Base-by-base conservation (phyloP, 164 flowering plant genomes). In the Liquidambar formosana region DNA sequence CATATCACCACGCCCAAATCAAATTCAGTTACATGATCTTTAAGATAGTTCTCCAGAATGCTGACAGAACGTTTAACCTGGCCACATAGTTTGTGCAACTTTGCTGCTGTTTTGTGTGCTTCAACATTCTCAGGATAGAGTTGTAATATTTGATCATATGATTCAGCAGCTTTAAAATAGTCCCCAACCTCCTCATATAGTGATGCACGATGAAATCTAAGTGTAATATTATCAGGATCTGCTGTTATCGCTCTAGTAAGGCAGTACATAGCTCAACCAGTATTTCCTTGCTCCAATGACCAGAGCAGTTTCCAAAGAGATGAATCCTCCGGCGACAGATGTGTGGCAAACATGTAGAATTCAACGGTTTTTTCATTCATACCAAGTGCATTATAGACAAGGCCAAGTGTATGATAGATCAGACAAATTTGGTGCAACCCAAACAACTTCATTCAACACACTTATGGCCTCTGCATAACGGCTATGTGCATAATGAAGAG, bases 81-180 rank as follows among this genome's bases (percentile, higher is more conserved):
- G 57, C 88, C 91, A 76, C 89, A 90, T 73, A 73, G 77, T 21
- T 66, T 70, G 71, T 85, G 85, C 72, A 91, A 77, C 90, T 82
- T 76, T 15, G 85, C 80, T 3, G 85, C 87, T 62, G 61, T 78
- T 61, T 69, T 77, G 67, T 80, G 71, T 21, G 83, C 83, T 71
- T 78, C 86, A 61, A 79, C 71, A 77, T 83, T 72, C 19, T 77
- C 85, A 16, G 89, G 89, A 67, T 78, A 67, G 21, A 78, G 56
- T 41, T 75, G 71, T 64, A 73, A 69, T 58, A 88, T 82, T 44
- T 85, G 85, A 44, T 82, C 80, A 78, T 85, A 88, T 26, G 82
- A 74, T 46, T 83, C 90, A 33, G 90, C 88, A 64, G 90, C 90
- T 69, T 85, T 88, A 38, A 64, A 70, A 80, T 76, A 81, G 53